These are phyloP conservation scores for Stemphylium vesicarium DNA, from an alignment of 2,329 filamentous ascomycete species.

Conservation along the genomic window DNA sequence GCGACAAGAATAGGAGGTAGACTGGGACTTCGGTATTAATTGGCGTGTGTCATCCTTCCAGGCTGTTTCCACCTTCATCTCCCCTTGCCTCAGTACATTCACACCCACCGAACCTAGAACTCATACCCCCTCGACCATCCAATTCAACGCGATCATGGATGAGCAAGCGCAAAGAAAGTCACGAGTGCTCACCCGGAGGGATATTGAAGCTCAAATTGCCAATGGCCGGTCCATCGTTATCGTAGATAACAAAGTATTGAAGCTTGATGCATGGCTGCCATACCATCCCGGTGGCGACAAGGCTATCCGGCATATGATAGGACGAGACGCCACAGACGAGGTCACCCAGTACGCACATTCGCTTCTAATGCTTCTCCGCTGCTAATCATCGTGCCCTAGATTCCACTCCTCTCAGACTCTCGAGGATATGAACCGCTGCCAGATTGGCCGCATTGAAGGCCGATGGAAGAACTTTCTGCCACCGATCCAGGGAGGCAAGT, in stretches of 20 bases:
- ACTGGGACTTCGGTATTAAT: too few species aligned
- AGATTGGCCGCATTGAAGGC: constrained; percentile 81
- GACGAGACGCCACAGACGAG: constrained; percentile 92
- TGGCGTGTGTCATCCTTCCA: too few species aligned
- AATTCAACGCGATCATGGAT: too few species aligned
- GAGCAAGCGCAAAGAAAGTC: constrained; percentile 51
- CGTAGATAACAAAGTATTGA: constrained; percentile 79
- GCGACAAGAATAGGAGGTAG: too few species aligned
- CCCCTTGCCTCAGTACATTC: too few species aligned
- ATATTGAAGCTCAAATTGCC: constrained; percentile 84
- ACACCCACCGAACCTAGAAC: too few species aligned
- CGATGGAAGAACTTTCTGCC: constrained; percentile 87
- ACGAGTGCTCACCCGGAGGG: constrained; percentile 62
- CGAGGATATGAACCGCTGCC: constrained; percentile 77
- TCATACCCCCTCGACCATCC: too few species aligned
- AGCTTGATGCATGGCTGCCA: constrained; percentile 84
- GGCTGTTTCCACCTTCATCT: too few species aligned
- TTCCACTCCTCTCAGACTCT: constrained; percentile 82
- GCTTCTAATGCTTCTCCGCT: background rate
- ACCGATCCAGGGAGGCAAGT: constrained; percentile 87
- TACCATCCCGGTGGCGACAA: constrained; percentile 94
- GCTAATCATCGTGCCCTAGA: constrained; percentile 53
- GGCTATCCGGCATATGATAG: constrained; percentile 91
- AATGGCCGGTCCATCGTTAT: constrained; percentile 81
- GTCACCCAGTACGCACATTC: constrained; percentile 74